Conservation (phyloP, 108 stramenopile species). For the Skeletonema grethae region DNA sequence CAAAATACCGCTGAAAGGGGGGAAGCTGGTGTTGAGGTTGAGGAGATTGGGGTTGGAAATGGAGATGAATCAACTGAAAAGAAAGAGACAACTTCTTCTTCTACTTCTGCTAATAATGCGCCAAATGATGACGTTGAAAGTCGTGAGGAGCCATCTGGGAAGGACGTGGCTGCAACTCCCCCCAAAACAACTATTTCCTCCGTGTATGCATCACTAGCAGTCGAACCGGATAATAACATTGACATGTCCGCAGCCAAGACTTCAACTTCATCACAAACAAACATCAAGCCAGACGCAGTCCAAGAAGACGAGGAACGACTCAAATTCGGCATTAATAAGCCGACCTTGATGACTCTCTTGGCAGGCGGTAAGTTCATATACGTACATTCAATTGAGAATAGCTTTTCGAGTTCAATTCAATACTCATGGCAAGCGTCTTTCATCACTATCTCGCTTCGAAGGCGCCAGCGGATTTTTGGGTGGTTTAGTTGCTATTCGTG, state of each 20-base stretch:
- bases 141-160: not conserved
- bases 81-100: not conserved
- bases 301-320: slow-evolving; percentile 10
- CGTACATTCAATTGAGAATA: too few relatives aligned
- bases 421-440: not conserved
- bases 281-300: not conserved
- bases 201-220: too few relatives aligned
- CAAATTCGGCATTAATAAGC: slow-evolving; percentile 14
- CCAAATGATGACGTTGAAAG: not conserved
- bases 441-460: not conserved
- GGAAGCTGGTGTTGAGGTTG: too few relatives aligned
- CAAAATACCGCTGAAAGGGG: too few relatives aligned
- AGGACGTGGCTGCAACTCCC: not conserved
- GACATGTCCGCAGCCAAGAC: not conserved
- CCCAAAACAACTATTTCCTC: too few relatives aligned
- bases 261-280: too few relatives aligned
- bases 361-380: slow-evolving; percentile 17
- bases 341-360: slow-evolving; percentile 22
- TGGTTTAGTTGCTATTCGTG: slow-evolving; percentile 51
- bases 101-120: not conserved
- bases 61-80: too few relatives aligned
- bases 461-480: slow-evolving; percentile 49
- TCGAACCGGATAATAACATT: not conserved
- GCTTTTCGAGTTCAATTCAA: too few relatives aligned
- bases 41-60: too few relatives aligned